Conservation (phyloP, 805 yeast genomes). For the Maudiozyma saulgeensis region DNA sequence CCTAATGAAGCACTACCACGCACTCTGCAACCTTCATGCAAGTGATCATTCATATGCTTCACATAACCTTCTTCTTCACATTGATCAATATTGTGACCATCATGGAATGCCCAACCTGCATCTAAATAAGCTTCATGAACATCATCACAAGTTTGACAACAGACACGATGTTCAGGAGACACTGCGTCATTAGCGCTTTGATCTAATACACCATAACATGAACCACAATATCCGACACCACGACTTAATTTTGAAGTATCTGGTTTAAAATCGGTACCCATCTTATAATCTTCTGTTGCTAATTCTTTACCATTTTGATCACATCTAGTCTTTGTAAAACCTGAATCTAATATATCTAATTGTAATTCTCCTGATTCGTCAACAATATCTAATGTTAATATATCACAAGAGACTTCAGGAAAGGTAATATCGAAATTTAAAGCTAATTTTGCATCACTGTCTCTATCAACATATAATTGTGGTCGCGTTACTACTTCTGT, state of each 20-base stretch:
- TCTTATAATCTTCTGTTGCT: conserved; percentile 32
- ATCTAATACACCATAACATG: conserved; percentile 79
- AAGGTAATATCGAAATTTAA: conserved; percentile 76
- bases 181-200: conserved; percentile 39
- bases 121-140: conserved; percentile 72
- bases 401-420: conserved; percentile 78
- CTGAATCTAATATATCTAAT: conserved; percentile 57
- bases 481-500: conserved; percentile 61
- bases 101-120: conserved; percentile 80
- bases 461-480: conserved; percentile 82
- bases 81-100: conserved; percentile 79
- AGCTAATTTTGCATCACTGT: conserved; percentile 61
- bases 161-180: conserved; percentile 36
- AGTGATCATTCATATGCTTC: conserved; percentile 42
- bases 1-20: conserved; percentile 71
- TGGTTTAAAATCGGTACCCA: conserved; percentile 31
- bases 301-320: conserved; percentile 39
- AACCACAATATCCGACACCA: conserved; percentile 53
- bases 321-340: conserved; percentile 61
- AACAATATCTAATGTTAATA: conserved; percentile 74
- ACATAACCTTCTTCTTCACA: conserved; percentile 89
- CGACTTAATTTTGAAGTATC: conserved; percentile 14
- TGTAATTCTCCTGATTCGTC: conserved; percentile 83
- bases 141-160: conserved; percentile 81
- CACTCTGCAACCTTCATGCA: conserved; percentile 81